A percentile compares a stretch with the other conserved stretches of the same genome.
Conservation (phyloP, 2,329 filamentous ascomycete species). For the Talaromyces sp. region DNA sequence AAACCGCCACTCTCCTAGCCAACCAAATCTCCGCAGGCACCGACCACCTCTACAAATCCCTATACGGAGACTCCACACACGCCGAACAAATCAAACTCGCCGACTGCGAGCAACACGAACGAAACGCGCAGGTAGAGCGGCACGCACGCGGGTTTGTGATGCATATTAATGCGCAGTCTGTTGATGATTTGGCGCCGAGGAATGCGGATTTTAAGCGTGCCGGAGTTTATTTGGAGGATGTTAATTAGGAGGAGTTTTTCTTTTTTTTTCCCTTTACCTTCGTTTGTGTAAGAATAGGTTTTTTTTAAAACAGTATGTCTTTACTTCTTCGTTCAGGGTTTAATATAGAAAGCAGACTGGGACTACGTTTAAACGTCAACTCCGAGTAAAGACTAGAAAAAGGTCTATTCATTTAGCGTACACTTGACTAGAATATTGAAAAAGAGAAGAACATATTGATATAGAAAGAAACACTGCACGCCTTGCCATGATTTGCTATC, state of each 20-base stretch:
- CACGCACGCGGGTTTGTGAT: constrained; percentile 15
- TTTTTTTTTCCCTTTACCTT: neutral
- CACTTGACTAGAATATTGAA: neutral
- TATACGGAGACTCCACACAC: constrained; percentile 21
- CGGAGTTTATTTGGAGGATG: constrained; percentile 28
- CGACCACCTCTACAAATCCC: constrained; percentile 24
- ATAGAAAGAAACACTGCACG: neutral
- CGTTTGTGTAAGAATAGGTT: neutral
- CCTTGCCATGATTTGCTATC: neutral
- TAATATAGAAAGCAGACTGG: neutral
- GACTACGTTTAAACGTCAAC: too few relatives aligned
- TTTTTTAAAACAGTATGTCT: neutral
- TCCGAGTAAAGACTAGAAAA: neutral
- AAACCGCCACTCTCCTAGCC: constrained; percentile 25
- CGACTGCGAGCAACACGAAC: constrained; percentile 21
- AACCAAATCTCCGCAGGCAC: constrained; percentile 27
- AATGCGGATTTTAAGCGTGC: constrained; percentile 25
- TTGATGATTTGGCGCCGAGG: constrained; percentile 14
- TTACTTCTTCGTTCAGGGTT: neutral
- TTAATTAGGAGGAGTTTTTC: constrained; percentile 5
- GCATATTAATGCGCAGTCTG: constrained; percentile 21
- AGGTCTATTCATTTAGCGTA: neutral
- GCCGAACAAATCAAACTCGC: constrained; percentile 19
- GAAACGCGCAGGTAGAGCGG: constrained; percentile 16
- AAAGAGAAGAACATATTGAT: neutral